A percentile compares a stretch with the other conserved stretches of the same genome.
phyloP scores from a whole-genome alignment of 2,329 filamentous ascomycete species.

The Corinectria fuckeliana region DNA sequence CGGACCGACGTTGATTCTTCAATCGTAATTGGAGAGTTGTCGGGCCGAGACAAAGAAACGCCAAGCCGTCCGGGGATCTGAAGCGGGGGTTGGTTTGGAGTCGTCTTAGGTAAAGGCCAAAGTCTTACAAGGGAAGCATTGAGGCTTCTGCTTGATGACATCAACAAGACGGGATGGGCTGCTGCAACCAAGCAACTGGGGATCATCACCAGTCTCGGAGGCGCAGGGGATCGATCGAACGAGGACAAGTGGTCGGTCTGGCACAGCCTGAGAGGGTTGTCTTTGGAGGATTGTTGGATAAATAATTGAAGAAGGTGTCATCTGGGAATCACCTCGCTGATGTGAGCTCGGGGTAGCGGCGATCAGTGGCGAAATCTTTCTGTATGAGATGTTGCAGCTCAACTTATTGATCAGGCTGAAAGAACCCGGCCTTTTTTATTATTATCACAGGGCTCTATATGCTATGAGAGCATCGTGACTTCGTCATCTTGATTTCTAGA shows the following conservation, averaged over 20 bases:
- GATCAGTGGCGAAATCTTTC: background rate
- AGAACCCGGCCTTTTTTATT: too few species aligned
- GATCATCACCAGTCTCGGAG: background rate
- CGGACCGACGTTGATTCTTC: background rate
- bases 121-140: background rate
- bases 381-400: background rate
- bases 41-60: conserved; percentile 20
- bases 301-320: background rate
- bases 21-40: conserved; percentile 10
- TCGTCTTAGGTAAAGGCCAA: too few species aligned
- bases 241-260: background rate
- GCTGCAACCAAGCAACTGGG: background rate
- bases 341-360: background rate
- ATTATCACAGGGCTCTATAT: background rate
- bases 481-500: background rate
- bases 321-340: background rate
- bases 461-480: background rate
- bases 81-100: background rate
- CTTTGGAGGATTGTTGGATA: background rate
- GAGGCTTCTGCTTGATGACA: background rate
- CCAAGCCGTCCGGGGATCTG: background rate
- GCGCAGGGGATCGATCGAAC: background rate
- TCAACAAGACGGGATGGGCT: background rate
- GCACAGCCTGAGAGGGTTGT: background rate
- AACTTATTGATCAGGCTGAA: background rate